Base-by-base conservation (phyloP, 2,329 filamentous ascomycete species). In the Fusarium austroafricanum region DNA sequence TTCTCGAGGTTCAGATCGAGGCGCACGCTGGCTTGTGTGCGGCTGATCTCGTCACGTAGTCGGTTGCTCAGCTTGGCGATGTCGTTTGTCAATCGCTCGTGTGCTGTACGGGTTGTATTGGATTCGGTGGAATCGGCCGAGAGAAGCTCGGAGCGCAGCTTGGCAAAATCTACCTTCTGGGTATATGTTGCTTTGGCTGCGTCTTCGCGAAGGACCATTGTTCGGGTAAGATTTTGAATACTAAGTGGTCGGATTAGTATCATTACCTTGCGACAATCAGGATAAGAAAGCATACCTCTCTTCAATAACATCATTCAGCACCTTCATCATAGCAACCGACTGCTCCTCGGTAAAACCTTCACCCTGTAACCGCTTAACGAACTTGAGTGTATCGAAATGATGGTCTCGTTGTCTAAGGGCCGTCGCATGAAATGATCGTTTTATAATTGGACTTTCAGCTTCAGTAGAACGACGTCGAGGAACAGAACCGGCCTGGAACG, bases 351-450 rank as follows among this genome's bases (percentile, higher is more conserved):
- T 97, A 79, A 98, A 97, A 0, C 96, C 96, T 78, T 99, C 96
- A 70, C 88, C 88, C 78, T 95, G 90, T 39, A 99, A 84, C 52
- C 93, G 87, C 81, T 97, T 93, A 38, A 99, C 94, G 77, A 99
- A 97, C 82, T 97, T 97, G 65, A 99, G 87, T 1, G 96, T 99
- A 80, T 99, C 96, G 77, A 99, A 99, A 80, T 99, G 94, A 79
- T 99, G 96, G 75, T 97, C 94, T 68, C 92, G 88, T 52, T 79
- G 77, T 50, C 82, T 86, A 37, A 80, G 74, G 2, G 71, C 55
- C 1, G 92, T 91, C 35, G 89, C 86, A 78, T 94, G 91, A 77
- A 97, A 95, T 0, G 83, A 80, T 61, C 84, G 79, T 43, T 76
- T 76, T 5, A 74, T 49, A 23, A 75, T 71, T 3, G 68, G 71